Conservation (phyloP, 768 basidiomycete genomes). For the Chlorophyllum brunneum region DNA sequence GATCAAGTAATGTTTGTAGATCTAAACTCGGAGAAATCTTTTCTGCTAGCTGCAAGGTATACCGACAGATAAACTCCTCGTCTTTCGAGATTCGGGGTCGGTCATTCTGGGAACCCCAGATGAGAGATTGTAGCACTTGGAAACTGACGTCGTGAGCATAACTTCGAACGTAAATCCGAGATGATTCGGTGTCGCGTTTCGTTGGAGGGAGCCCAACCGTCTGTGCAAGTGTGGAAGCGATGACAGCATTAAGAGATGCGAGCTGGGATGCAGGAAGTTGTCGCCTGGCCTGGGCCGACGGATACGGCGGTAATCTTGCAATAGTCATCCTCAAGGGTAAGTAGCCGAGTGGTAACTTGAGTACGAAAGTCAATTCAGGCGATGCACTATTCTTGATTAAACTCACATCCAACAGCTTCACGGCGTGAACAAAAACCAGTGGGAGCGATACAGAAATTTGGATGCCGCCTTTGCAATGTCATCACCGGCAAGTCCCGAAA, state of each 20-base stretch:
- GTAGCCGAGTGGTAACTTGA: too few species aligned
- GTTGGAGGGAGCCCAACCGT: slow-evolving; percentile 44
- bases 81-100: slow-evolving; percentile 25
- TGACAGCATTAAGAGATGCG: slow-evolving; percentile 40
- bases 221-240: slow-evolving; percentile 44
- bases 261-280: slow-evolving; percentile 38
- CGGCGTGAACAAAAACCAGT: too few species aligned
- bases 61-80: slow-evolving; percentile 43
- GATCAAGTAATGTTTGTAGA: slow-evolving; percentile 54
- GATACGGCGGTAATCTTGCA: slow-evolving; percentile 6
- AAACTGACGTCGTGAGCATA: slow-evolving; percentile 57
- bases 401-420: too few species aligned
- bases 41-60: slow-evolving; percentile 54
- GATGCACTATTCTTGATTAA: too few species aligned
- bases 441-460: too few species aligned
- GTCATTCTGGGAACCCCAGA: slow-evolving; percentile 41
- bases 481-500: not conserved
- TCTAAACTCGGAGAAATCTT: slow-evolving; percentile 49
- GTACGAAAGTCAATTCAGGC: not conserved
- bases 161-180: slow-evolving; percentile 47
- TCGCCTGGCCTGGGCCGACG: slow-evolving; percentile 4
- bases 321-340: not conserved
- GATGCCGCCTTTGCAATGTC: too few species aligned
- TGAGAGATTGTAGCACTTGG: slow-evolving; percentile 47
- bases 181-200: slow-evolving; percentile 42